Evolutionary conservation across 164 flowering plant genomes (phyloP).

Genomic region (Warburgia ugandensis): DNA sequence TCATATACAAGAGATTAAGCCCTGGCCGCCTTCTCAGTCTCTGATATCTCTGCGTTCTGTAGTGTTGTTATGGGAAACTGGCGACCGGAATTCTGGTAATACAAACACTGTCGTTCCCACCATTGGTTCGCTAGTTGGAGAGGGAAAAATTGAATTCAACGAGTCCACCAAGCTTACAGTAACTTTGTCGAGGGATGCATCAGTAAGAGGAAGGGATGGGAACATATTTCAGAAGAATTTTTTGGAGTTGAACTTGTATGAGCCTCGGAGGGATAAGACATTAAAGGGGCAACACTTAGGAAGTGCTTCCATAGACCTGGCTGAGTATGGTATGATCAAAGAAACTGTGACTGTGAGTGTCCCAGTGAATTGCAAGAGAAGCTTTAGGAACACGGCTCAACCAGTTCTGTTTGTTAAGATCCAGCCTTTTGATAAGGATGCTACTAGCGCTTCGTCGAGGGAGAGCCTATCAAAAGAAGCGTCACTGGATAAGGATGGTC

Average conservation of each 20-base stretch:
- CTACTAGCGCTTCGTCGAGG: slow-evolving; percentile 33
- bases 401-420: slow-evolving; percentile 49
- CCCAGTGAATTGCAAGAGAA: slow-evolving; percentile 60
- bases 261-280: slow-evolving; percentile 57
- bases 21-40: slow-evolving; percentile 80
- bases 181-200: slow-evolving; percentile 33
- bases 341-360: slow-evolving; percentile 33
- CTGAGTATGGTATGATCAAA: slow-evolving; percentile 59
- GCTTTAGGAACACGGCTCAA: slow-evolving; percentile 37
- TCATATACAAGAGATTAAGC: slow-evolving; percentile 63
- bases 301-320: slow-evolving; percentile 55
- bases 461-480: slow-evolving; percentile 32
- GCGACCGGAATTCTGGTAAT: slow-evolving; percentile 51
- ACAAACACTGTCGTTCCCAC: slow-evolving; percentile 20
- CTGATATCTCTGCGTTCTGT: slow-evolving; percentile 47
- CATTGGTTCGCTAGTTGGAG: slow-evolving; percentile 38
- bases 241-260: slow-evolving; percentile 68
- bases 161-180: slow-evolving; percentile 58
- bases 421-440: slow-evolving; percentile 42
- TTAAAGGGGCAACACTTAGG: slow-evolving; percentile 68
- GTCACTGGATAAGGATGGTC: slow-evolving; percentile 41
- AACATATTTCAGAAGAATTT: slow-evolving; percentile 54
- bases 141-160: slow-evolving; percentile 53
- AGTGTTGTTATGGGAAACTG: slow-evolving; percentile 81
- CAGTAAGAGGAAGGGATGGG: slow-evolving; percentile 32